phyloP scores from a whole-genome alignment of 176 grass and related monocot species.

The Raddia guianensis region DNA sequence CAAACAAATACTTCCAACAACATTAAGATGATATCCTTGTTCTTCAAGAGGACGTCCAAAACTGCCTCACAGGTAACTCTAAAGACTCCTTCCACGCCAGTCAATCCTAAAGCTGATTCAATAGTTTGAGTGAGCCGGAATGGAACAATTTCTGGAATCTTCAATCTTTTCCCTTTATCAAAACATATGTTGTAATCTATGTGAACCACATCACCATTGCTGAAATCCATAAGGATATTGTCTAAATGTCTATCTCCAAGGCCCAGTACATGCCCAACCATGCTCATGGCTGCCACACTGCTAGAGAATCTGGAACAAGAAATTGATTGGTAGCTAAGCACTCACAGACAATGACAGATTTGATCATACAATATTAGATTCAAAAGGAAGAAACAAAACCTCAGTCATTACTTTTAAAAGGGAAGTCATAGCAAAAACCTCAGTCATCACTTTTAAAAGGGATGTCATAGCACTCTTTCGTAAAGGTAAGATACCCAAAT shows the following conservation, averaged over 20 bases:
- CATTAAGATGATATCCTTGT: slow-evolving; percentile 98
- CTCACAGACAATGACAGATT: not conserved
- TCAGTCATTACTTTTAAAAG: too few species aligned
- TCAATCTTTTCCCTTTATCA: slow-evolving; percentile 96
- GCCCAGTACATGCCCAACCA: slow-evolving; percentile 90
- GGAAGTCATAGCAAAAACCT: too few species aligned
- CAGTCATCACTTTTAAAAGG: slow-evolving; percentile 19
- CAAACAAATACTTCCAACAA: slow-evolving; percentile 96
- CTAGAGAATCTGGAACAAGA: slow-evolving; percentile 80
- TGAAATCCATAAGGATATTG: slow-evolving; percentile 97
- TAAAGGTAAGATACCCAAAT: slow-evolving; percentile 6
- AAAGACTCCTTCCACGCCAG: slow-evolving; percentile 81
- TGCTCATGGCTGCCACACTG: slow-evolving; percentile 93
- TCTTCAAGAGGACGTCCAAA: slow-evolving; percentile 73
- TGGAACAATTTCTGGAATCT: slow-evolving; percentile 98
- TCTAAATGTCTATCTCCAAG: slow-evolving; percentile 98
- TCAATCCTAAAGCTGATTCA: slow-evolving; percentile 92
- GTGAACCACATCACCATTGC: slow-evolving; percentile 85
- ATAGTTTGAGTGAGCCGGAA: slow-evolving; percentile 96
- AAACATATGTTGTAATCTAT: slow-evolving; percentile 99
- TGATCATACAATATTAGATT: not conserved
- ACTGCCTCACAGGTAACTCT: slow-evolving; percentile 84
- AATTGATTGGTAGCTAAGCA: slow-evolving; percentile 38
- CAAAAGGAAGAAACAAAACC: slow-evolving; percentile 17
- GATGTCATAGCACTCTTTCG: slow-evolving; percentile 14